Base-by-base conservation (phyloP, 1,139 yeast genomes). In the Protomyces macrosporus region DNA sequence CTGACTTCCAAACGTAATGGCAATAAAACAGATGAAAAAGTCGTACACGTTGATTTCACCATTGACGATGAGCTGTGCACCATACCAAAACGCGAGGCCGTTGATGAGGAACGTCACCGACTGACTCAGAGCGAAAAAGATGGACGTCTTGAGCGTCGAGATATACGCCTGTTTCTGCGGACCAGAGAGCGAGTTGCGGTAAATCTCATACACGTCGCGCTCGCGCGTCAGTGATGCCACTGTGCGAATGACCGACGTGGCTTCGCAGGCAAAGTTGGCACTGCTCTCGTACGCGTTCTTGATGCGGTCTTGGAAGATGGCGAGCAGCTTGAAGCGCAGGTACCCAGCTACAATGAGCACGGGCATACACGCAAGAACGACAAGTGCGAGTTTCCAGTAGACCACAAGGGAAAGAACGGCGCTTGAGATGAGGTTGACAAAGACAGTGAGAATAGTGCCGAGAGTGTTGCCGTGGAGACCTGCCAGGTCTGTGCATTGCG, bases 301-400 rank as follows among this genome's bases (percentile, higher is more conserved):
- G 40, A 76, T 75, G 35, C 77, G 71, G 52, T 75, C 86, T 78
- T 60, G 95, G 86, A 65, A 93, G 82, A 74, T 84, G 82, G 70
- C 86, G 84, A 51, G 90, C 83, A 77, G 88, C 86, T 79, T 88
- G 80, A 90, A 88, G 81, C 79, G 76, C 83, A 90, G 60, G 90
- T 90, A 67, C 85, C 90, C 74, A 83, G 81, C 75, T 80, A 95
- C 88, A 53, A 67, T 73, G 12, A 87, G 75, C 60, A 88, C 76
- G 0, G 91, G 91, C 3, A 95, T 72, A 45, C 68, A 64, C 10
- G 73, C 71, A 9, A 93, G 58, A 84, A 83, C 71, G 84, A 82
- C 66, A 82, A 77, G 70, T 84, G 79, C 79, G 81, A 85, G 67
- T 84, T 84, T 55, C 90, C 81, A 52, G 86, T 86, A 72, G 84